phyloP scores from a whole-genome alignment of 768 basidiomycete genomes.

The Mycena venus region DNA sequence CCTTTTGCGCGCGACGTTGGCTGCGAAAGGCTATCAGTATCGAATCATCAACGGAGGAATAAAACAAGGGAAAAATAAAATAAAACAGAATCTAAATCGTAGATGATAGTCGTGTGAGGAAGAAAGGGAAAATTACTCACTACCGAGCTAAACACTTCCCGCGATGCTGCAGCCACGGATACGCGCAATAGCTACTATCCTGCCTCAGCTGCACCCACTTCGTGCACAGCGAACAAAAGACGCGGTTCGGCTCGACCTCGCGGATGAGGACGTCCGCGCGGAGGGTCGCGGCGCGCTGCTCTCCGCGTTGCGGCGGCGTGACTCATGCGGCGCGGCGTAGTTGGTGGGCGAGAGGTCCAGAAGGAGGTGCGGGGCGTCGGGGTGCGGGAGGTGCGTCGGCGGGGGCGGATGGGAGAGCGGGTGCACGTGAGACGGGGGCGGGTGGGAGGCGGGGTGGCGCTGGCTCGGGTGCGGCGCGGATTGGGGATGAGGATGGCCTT shows the following conservation, averaged over 20 bases:
- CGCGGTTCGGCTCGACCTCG: constrained; percentile 79
- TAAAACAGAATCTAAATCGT: not conserved
- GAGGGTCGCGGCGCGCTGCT: constrained; percentile 81
- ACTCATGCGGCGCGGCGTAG: constrained; percentile 72
- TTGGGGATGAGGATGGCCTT: constrained; percentile 14
- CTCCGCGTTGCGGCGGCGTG: constrained; percentile 82
- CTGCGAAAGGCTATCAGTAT: constrained; percentile 45
- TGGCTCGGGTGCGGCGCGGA: not conserved
- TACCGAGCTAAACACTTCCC: constrained; percentile 80
- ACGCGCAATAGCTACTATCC: constrained; percentile 84
- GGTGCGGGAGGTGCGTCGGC: constrained; percentile 40
- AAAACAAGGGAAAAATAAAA: not conserved
- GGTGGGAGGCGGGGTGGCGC: constrained; percentile 42
- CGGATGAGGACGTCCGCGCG: constrained; percentile 74
- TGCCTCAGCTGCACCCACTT: constrained; percentile 90
- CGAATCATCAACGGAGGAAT: not conserved
- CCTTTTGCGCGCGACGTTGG: constrained; percentile 69
- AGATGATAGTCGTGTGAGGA: not conserved
- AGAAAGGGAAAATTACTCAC: constrained; percentile 56
- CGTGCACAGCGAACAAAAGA: constrained; percentile 80
- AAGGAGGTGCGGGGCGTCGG: constrained; percentile 54
- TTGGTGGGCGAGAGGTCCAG: constrained; percentile 71
- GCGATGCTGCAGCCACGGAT: constrained; percentile 86
- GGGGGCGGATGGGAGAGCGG: constrained; percentile 19
- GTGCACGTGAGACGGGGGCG: constrained; percentile 16